Percentiles rank a stretch among this genome's conserved stretches.
These are phyloP conservation scores for Pichia cephalocereana DNA, from an alignment of 805 yeast genomes.

Conservation along the genomic window DNA sequence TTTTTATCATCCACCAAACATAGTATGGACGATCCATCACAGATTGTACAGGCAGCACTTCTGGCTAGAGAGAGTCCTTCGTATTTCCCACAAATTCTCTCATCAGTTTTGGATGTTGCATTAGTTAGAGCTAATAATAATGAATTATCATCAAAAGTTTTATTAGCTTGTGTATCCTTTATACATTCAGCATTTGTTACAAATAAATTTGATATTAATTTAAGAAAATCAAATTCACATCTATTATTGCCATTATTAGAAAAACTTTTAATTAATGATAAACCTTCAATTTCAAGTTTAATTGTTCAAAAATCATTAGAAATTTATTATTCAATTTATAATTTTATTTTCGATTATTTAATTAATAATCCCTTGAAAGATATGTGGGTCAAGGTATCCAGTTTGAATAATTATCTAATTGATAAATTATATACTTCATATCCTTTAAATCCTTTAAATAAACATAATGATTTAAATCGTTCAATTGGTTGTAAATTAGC, in stretches of 20 bases:
- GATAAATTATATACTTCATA: conserved; percentile 48
- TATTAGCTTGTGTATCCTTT: background rate
- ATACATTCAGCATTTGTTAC: background rate
- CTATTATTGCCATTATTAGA: background rate
- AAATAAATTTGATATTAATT: background rate
- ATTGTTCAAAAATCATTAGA: conserved; percentile 25
- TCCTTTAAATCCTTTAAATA: conserved; percentile 42
- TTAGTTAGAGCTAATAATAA: background rate
- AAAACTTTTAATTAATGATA: background rate
- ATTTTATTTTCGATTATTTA: conserved; percentile 35
- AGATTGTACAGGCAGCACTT: background rate
- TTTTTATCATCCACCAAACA: too few relatives aligned
- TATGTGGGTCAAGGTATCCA: conserved; percentile 47
- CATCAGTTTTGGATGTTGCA: background rate
- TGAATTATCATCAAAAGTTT: background rate
- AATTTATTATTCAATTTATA: conserved; percentile 31
- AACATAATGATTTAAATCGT: conserved; percentile 41
- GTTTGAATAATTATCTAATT: conserved; percentile 52
- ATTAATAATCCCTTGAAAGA: conserved; percentile 38
- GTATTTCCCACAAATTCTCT: background rate
- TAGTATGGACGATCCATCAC: background rate
- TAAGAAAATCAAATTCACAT: background rate
- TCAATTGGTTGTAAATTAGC: conserved; percentile 57
- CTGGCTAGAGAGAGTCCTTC: background rate
- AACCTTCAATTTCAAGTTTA: background rate